Percentiles rank a stretch among this genome's conserved stretches.
Evolutionary conservation across 2,329 filamentous ascomycete species (phyloP).

Genomic region (Ascochyta viciae-villosae): DNA sequence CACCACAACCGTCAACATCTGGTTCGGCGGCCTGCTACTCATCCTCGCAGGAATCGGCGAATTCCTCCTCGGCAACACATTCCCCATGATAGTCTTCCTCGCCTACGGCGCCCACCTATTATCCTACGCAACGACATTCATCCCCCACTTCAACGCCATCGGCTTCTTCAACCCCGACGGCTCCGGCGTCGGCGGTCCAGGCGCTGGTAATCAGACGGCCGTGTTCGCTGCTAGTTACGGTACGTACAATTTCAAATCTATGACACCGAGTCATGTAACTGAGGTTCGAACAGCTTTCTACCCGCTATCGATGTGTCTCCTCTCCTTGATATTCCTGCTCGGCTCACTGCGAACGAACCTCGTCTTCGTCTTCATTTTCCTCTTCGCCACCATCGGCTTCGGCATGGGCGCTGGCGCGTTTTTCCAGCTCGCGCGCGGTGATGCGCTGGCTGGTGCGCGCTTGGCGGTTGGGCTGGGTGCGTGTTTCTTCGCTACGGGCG

Average conservation of each 20-base stretch:
- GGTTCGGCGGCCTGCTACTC: slow-evolving; percentile 22
- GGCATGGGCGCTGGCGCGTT: slow-evolving; percentile 25
- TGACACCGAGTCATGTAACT: not conserved
- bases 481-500: slow-evolving; percentile 22
- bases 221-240: slow-evolving; percentile 22
- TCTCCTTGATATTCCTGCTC: slow-evolving; percentile 26
- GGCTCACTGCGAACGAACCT: slow-evolving; percentile 24
- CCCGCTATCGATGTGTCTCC: slow-evolving; percentile 21
- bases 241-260: not conserved
- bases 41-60: slow-evolving; percentile 22
- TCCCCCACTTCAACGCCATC: slow-evolving; percentile 21
- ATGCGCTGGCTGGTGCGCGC: slow-evolving; percentile 6
- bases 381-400: slow-evolving; percentile 24
- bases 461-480: slow-evolving; percentile 20
- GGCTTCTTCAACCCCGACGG: slow-evolving; percentile 28
- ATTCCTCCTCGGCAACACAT: slow-evolving; percentile 24
- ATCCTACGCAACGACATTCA: slow-evolving; percentile 23
- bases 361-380: slow-evolving; percentile 26
- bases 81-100: slow-evolving; percentile 27
- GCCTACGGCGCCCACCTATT: slow-evolving; percentile 26
- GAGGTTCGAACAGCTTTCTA: slow-evolving; percentile 18
- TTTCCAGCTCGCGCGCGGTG: slow-evolving; percentile 20
- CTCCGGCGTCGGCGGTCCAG: slow-evolving; percentile 22
- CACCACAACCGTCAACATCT: slow-evolving; percentile 20
- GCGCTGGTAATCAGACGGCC: slow-evolving; percentile 15